Conservation (phyloP, 2,329 filamentous ascomycete species). For the Xylaria sp. region DNA sequence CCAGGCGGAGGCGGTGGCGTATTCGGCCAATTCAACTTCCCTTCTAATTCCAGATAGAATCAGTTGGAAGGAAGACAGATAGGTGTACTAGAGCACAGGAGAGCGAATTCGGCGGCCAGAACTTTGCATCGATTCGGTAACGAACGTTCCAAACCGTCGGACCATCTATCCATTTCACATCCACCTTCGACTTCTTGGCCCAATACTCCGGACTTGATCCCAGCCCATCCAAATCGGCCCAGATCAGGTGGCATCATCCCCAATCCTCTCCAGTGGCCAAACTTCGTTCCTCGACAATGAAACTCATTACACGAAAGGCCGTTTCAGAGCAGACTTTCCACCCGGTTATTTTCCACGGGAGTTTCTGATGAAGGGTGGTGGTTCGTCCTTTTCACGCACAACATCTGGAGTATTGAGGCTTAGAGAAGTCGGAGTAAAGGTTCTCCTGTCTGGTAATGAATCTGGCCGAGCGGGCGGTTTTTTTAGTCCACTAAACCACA, state of each 20-base stretch:
- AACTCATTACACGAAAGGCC: background rate
- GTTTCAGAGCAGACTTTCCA: slow-evolving; percentile 7
- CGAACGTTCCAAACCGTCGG: slow-evolving; percentile 14
- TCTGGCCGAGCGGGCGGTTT: slow-evolving; percentile 7
- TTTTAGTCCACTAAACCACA: background rate
- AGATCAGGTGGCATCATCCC: slow-evolving; percentile 29
- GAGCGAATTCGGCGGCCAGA: slow-evolving; percentile 26
- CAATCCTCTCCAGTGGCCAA: slow-evolving; percentile 36
- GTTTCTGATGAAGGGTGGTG: slow-evolving; percentile 19
- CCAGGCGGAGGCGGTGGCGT: slow-evolving; percentile 79
- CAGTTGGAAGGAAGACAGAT: slow-evolving; percentile 37
- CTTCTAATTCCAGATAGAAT: slow-evolving; percentile 52
- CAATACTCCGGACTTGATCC: slow-evolving; percentile 18
- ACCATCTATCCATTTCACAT: slow-evolving; percentile 18
- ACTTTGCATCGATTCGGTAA: slow-evolving; percentile 15
- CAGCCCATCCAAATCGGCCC: slow-evolving; percentile 2
- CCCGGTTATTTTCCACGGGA: background rate
- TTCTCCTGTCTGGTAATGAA: slow-evolving; percentile 11
- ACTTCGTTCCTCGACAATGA: slow-evolving; percentile 25
- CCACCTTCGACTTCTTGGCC: slow-evolving; percentile 28
- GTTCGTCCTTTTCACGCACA: slow-evolving; percentile 16
- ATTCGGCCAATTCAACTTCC: slow-evolving; percentile 78
- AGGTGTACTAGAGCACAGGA: slow-evolving; percentile 4
- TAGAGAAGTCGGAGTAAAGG: slow-evolving; percentile 26
- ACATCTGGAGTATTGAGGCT: slow-evolving; percentile 27